phyloP scores from a whole-genome alignment of 2,329 filamentous ascomycete genomes.

The Aureobasidium sp. region DNA sequence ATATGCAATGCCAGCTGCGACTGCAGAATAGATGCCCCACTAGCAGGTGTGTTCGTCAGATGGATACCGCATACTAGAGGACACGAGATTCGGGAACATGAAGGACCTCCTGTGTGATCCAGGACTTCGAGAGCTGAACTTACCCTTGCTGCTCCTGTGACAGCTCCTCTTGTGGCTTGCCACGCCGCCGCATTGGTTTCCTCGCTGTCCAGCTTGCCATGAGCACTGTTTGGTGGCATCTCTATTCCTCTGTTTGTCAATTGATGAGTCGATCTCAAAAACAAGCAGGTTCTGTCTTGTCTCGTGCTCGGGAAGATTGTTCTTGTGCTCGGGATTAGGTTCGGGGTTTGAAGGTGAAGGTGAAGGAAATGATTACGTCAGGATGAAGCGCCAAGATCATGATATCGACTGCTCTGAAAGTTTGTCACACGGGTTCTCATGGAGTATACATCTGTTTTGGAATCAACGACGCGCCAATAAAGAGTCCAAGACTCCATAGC shows the following conservation, averaged over 20 bases:
- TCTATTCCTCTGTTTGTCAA: neutral
- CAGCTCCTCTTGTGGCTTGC: conserved; percentile 63
- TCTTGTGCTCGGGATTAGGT: conserved; percentile 6
- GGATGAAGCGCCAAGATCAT: neutral
- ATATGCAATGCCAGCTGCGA: conserved; percentile 57
- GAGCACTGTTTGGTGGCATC: conserved; percentile 21
- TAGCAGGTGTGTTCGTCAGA: conserved; percentile 22
- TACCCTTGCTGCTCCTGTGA: conserved; percentile 59
- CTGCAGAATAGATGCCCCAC: conserved; percentile 62
- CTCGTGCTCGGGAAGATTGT: neutral
- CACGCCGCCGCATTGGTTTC: conserved; percentile 65
- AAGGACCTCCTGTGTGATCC: neutral
- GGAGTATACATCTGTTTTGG: neutral
- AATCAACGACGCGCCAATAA: neutral
- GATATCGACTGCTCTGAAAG: neutral
- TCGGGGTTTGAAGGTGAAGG: conserved; percentile 3
- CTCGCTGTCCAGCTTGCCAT: conserved; percentile 55
- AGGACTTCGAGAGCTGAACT: conserved; percentile 14
- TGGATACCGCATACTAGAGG: neutral
- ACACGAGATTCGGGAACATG: neutral
- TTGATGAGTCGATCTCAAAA: neutral
- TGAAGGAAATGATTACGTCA: conserved; percentile 1
- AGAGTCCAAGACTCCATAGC: neutral
- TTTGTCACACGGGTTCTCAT: neutral
- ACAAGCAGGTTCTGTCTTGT: neutral